These are phyloP conservation scores for Pseudocercospora crystallina DNA, from an alignment of 2,329 filamentous ascomycete genomes.

Conservation along the genomic window DNA sequence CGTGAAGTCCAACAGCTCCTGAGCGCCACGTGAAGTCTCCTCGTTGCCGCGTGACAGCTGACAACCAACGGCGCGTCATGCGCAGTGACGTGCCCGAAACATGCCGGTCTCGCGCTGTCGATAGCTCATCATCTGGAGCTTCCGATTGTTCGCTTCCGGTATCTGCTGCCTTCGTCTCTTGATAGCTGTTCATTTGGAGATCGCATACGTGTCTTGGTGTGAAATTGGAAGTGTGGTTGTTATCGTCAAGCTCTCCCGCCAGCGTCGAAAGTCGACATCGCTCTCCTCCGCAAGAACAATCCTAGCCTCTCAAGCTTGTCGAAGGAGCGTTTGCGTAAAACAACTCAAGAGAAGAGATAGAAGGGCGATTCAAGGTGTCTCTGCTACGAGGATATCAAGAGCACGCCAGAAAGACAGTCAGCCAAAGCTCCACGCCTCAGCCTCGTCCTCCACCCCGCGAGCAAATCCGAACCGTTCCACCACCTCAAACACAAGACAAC, in stretches of 20 bases:
- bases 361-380: too few relatives aligned
- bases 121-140: neutral
- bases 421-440: neutral
- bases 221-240: too few relatives aligned
- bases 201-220: neutral
- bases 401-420: neutral
- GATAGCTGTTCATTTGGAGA: neutral
- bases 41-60: slow-evolving; percentile 4
- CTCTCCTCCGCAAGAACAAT: too few relatives aligned
- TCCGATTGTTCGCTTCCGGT: neutral
- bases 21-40: neutral
- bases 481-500: neutral
- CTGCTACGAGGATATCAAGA: too few relatives aligned
- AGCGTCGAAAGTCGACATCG: too few relatives aligned
- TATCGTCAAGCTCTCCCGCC: too few relatives aligned
- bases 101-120: neutral
- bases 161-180: slow-evolving; percentile 1
- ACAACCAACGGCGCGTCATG: too few relatives aligned
- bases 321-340: too few relatives aligned
- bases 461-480: neutral
- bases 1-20: neutral
- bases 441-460: neutral
- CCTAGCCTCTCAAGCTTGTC: too few relatives aligned
- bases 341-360: too few relatives aligned
- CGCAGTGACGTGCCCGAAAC: neutral